Base-by-base conservation (phyloP, 1,284 basidiomycete genomes). In the Lentinus polychrous region DNA sequence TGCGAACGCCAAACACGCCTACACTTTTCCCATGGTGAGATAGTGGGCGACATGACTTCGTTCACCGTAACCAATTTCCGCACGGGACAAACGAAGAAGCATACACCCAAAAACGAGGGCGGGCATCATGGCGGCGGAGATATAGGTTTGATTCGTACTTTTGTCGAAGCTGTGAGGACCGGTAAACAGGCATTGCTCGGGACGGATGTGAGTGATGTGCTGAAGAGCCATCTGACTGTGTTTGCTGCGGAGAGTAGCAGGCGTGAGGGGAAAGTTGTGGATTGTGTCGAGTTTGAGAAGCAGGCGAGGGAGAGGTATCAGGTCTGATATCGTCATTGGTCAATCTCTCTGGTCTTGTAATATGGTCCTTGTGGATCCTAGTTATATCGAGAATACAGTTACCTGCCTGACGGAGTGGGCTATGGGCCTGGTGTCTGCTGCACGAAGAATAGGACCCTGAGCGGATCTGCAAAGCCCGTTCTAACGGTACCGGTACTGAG, bases 41-140 rank as follows among this genome's bases (percentile, higher is more conserved):
- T 93, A 50, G 72, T 91, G 17, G 91, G 91, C 15, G 78, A 93
- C 64, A 90, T 90, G 87, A 66, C 55, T 15, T 73, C 69, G 2
- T 91, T 87, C 60, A 85, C 79, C 17, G 79, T 88, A n/a, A 85
- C 79, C 27, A 81, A 92, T 67, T 93, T 92, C 66, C 73, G 79
- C 43, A 81, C 79, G 23, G 64, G 69, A 36, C 68, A 65, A 43
- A 72, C 65, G 37, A 78, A 68, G 46, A 63, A 57, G 5, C 71
- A 79, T 61, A 58, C 58, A n/a, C 88, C 88, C 1, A 59, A 56
- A 18, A 63, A 62, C 43, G 80, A 85, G 44, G 78, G 79, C 3
- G 83, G 85, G 12, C 79, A 80, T 0, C 90, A 92, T 59, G 89
- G 89, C 17, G 90, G 90, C 31, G 91, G 91, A 1, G 91, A 93